Evolutionary conservation across 306 rosid species (phyloP).

Genomic region (Dalbergia cochinchinensis): DNA sequence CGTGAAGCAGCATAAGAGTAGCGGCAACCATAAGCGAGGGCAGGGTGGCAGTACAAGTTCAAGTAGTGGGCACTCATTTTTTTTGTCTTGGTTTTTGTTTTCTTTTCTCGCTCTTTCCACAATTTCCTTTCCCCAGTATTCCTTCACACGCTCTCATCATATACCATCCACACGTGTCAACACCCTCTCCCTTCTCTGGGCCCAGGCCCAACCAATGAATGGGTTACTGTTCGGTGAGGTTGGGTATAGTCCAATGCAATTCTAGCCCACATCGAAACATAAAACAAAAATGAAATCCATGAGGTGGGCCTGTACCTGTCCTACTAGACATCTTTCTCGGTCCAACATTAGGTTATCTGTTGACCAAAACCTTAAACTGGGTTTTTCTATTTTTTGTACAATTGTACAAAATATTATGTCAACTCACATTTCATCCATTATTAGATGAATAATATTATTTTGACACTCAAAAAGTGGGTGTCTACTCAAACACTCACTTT

Average conservation of each 20-base stretch:
- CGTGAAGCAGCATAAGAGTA: constrained; percentile 36
- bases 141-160: constrained; percentile 38
- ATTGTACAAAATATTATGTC: too few species aligned
- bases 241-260: neutral
- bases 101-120: constrained; percentile 34
- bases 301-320: neutral
- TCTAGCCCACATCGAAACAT: neutral
- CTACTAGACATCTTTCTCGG: neutral
- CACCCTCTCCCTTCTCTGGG: neutral
- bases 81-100: neutral
- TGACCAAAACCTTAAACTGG: too few species aligned
- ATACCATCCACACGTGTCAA: constrained; percentile 53
- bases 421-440: too few species aligned
- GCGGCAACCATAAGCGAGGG: constrained; percentile 57
- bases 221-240: neutral
- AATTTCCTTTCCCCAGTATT: neutral
- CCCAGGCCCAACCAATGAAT: neutral
- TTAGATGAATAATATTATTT: too few species aligned
- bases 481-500: too few species aligned
- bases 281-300: neutral
- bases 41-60: neutral
- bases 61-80: constrained; percentile 28
- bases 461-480: too few species aligned
- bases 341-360: neutral
- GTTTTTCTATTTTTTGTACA: too few species aligned